Evolutionary conservation across 2,329 filamentous ascomycete species (phyloP), one percentile per base, ranked within the genome.

Genomic region (Grosmannia penicillata): DNA sequence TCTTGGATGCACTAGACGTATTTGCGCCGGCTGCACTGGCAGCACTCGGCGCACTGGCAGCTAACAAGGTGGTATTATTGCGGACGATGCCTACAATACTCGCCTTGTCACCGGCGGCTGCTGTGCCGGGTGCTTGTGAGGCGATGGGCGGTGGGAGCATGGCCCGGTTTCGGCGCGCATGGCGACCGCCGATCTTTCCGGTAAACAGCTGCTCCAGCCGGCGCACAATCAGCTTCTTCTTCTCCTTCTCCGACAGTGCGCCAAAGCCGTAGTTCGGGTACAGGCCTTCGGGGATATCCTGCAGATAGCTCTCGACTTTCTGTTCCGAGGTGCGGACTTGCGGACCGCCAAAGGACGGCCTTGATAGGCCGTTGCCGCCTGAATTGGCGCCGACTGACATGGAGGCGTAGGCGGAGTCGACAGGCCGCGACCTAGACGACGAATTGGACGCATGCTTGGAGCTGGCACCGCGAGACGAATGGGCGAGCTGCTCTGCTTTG

Each of bases 171-270:
- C 45, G 52, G 27, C 44, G 49, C 25, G 47, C 33, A 57, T 63
- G 52, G 51, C 61, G 56, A 5, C 60, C 60, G 4, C 54, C 56
- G 15, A 68, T 63, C 50, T 78, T 82, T 3, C 84, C 84, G 0
- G 82, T 85, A 44, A 91, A 93, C 2, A 93, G 66, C 45, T 87
- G 81, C 50, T 93, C 84, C 6, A 93, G 56, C 3, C 82, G 70
- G 38, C 74, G 70, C 3, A 89, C 84, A 0, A 89, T 78, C 17
- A 86, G 52, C 51, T 78, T 84, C 61, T 83, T 85, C 60, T 75
- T 84, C 6, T 80, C 70, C 46, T 73, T 77, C 13, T 89, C 82
- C 0, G 76, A 75, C 70, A 86, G 72, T 1, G 62, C 54, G 22
- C 37, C 13, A 6, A 46, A 19, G 19, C 67, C 61, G 31, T 70